phyloP scores from a whole-genome alignment of 192 early-diverging fungal genomes.

The Coemansia sp. region DNA sequence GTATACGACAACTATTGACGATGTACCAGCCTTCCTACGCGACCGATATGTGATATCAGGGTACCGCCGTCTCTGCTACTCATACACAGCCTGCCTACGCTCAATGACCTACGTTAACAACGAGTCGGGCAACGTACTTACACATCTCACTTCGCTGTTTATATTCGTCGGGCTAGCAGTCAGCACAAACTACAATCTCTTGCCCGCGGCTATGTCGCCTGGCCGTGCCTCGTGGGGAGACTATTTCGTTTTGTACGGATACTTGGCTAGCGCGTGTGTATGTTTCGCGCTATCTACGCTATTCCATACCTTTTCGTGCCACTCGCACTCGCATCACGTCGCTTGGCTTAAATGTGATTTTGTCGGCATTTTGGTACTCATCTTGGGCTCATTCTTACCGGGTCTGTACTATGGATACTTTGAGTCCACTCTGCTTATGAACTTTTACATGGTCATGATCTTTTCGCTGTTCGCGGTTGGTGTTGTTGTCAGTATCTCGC shows the following conservation, averaged over 20 bases:
- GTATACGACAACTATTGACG: constrained; percentile 49
- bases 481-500: constrained; percentile 63
- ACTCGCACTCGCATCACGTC: constrained; percentile 63
- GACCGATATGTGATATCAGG: constrained; percentile 80
- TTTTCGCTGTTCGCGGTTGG: constrained; percentile 64
- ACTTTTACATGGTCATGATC: constrained; percentile 62
- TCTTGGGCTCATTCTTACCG: constrained; percentile 58
- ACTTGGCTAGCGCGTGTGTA: constrained; percentile 71
- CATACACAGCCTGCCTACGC: constrained; percentile 70
- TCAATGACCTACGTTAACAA: constrained; percentile 87
- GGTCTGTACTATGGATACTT: constrained; percentile 60
- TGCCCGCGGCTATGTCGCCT: constrained; percentile 41
- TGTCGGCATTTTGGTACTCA: constrained; percentile 84
- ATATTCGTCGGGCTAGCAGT: constrained; percentile 58
- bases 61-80: constrained; percentile 78
- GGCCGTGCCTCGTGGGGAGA: constrained; percentile 61
- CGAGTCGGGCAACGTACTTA: constrained; percentile 90
- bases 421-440: constrained; percentile 55
- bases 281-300: constrained; percentile 79
- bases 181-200: constrained; percentile 44
- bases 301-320: constrained; percentile 83
- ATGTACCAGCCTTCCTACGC: constrained; percentile 69
- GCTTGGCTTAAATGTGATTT: constrained; percentile 80
- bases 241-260: constrained; percentile 69
- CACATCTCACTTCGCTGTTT: constrained; percentile 77